Evolutionary conservation across 257 asterid species (phyloP).

Genomic region (Solanum habrochaites): DNA sequence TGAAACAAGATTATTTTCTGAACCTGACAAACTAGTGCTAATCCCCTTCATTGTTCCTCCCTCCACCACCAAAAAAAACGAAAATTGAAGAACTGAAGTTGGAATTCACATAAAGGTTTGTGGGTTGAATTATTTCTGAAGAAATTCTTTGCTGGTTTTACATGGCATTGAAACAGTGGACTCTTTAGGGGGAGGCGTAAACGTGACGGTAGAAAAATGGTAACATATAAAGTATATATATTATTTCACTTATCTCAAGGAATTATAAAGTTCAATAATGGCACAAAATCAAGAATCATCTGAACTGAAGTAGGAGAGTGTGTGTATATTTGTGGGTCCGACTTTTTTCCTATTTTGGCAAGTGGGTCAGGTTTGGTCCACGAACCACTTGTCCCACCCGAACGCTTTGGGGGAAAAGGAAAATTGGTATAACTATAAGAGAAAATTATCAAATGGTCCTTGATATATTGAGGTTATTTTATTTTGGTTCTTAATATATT

Average conservation of each 20-base stretch:
- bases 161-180: background rate
- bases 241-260: background rate
- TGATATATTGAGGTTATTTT: no score
- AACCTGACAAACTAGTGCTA: conserved; percentile 7
- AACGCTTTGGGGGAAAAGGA: background rate
- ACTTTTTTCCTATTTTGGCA: background rate
- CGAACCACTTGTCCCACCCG: background rate
- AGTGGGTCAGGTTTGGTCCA: background rate
- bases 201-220: background rate
- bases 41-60: background rate
- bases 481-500: no score
- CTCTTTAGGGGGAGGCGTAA: background rate
- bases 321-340: background rate
- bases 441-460: no score
- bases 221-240: background rate
- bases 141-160: background rate
- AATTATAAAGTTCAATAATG: background rate
- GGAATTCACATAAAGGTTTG: background rate
- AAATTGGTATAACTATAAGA: no score
- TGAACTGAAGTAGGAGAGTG: background rate
- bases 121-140: background rate
- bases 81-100: background rate
- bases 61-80: background rate
- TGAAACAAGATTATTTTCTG: background rate
- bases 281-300: background rate